phyloP scores from a whole-genome alignment of 1,139 yeast species.

The Geotrichum europaeum region DNA sequence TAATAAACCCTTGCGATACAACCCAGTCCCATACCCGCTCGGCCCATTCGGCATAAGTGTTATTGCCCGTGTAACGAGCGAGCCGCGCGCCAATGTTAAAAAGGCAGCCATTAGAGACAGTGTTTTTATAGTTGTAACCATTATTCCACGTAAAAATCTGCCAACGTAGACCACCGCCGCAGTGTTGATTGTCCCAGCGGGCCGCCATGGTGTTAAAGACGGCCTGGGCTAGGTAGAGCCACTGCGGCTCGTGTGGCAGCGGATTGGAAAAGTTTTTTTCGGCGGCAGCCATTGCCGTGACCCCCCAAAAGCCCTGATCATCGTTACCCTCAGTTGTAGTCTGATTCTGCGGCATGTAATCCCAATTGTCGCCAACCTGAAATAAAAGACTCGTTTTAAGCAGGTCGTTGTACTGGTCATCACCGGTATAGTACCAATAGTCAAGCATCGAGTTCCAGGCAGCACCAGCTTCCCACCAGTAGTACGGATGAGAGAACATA shows the following conservation, averaged over 20 bases:
- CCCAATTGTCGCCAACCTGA: conserved; percentile 61
- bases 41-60: conserved; percentile 76
- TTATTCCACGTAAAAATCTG: conserved; percentile 93
- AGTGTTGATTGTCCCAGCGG: conserved; percentile 71
- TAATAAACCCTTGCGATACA: conserved; percentile 51
- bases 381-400: conserved; percentile 54
- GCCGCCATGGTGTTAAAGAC: conserved; percentile 83
- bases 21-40: conserved; percentile 82
- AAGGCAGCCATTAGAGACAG: conserved; percentile 84
- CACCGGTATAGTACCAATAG: conserved; percentile 55
- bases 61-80: conserved; percentile 71
- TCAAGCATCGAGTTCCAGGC: conserved; percentile 75
- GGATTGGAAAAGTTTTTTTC: conserved; percentile 74
- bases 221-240: conserved; percentile 73
- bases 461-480: conserved; percentile 96
- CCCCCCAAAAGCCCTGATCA: conserved; percentile 90
- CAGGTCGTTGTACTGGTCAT: conserved; percentile 51
- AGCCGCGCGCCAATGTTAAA: conserved; percentile 85
- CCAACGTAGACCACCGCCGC: conserved; percentile 93
- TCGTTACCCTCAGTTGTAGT: conserved; percentile 84
- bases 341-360: conserved; percentile 72
- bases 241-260: conserved; percentile 44
- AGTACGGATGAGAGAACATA: conserved; percentile 69
- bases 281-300: conserved; percentile 76
- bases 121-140: conserved; percentile 87